Evolutionary conservation across 176 grass and related monocot genomes (phyloP).

Genomic region (Aegilops longissima): DNA sequence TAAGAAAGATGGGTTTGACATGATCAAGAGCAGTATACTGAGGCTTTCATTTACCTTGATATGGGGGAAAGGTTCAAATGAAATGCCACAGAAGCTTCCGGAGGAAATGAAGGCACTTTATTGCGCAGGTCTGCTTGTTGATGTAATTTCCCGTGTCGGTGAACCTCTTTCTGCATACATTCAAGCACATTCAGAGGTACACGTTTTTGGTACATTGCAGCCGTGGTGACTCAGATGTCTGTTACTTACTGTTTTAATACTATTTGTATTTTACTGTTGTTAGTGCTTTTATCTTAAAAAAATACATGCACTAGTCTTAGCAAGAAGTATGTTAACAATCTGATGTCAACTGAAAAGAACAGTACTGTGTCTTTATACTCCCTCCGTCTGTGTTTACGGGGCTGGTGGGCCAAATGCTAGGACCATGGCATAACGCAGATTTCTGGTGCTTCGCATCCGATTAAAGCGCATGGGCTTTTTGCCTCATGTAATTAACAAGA

Average conservation of each 20-base stretch:
- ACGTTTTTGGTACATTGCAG: background rate
- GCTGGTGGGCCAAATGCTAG: background rate
- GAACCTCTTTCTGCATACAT: slow-evolving; percentile 30
- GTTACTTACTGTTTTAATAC: background rate
- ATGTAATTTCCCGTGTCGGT: slow-evolving; percentile 13
- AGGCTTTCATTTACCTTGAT: background rate
- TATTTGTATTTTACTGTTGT: too few relatives aligned
- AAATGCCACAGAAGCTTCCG: background rate
- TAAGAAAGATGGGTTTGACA: slow-evolving; percentile 9
- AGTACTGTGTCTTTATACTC: background rate
- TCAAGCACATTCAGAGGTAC: slow-evolving; percentile 22
- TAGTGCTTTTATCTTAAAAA: too few relatives aligned
- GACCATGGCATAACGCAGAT: background rate
- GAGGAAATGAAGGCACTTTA: background rate
- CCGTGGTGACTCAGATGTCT: background rate
- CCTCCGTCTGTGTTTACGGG: background rate
- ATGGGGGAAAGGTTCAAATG: background rate
- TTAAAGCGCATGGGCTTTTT: too few relatives aligned
- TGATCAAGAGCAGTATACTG: background rate
- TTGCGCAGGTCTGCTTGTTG: slow-evolving; percentile 6
- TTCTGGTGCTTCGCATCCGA: too few relatives aligned
- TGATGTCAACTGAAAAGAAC: background rate
- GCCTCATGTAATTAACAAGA: too few relatives aligned
- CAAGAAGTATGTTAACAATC: background rate
- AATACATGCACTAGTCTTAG: background rate